Base-by-base conservation (phyloP, 2,329 filamentous ascomycete species). In the Penicillium sp. region DNA sequence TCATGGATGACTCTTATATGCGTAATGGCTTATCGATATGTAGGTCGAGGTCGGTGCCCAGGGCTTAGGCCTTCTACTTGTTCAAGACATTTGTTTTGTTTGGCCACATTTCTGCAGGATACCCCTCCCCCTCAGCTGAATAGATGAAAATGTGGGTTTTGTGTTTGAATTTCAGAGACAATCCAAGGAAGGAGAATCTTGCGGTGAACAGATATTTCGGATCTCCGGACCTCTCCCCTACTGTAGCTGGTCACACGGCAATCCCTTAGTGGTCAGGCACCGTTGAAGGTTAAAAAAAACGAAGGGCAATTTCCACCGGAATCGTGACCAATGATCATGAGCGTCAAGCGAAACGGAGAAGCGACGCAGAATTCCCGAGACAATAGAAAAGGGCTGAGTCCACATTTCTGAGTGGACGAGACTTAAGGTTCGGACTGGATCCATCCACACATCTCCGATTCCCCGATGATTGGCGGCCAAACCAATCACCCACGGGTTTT, bases 391-490 rank as follows among this genome's bases (percentile, higher is more conserved):
- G 18, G 37, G 18, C 18, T 40, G 46, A 40, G 31, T 37, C 46
- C 33, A 37, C 31, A 26, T 37, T 49, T 49, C 22, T 37, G 44
- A 46, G 25, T 49, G 46, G 46, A n/a, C 46, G 22, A 40, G 31
- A 49, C 46, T 49, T 49, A 49, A 49, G 46, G 46, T 49, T 49
- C 46, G 31, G 31, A 49, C 46, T 49, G 46, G 46, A 49, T 49
- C 46, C 33, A 49, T 49, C 46, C 46, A 40, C 46, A 15, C 15
- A 37, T 37, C 3, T 7, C 15, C 45, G 12, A 25, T 37, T 18
- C 8, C n/a, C 15, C 45, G 12, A 18, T 48, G 45, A 48, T 48
- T 48, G 45, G 45, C 23, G 46, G 25, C 11, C 20, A 33, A 22
- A 20, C 12, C 46, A 40, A 40, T 40, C 37, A 40, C 37, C 37